Conservation (phyloP, 371 early-diverging fungal genomes). For the Actinomucor elegans region DNA sequence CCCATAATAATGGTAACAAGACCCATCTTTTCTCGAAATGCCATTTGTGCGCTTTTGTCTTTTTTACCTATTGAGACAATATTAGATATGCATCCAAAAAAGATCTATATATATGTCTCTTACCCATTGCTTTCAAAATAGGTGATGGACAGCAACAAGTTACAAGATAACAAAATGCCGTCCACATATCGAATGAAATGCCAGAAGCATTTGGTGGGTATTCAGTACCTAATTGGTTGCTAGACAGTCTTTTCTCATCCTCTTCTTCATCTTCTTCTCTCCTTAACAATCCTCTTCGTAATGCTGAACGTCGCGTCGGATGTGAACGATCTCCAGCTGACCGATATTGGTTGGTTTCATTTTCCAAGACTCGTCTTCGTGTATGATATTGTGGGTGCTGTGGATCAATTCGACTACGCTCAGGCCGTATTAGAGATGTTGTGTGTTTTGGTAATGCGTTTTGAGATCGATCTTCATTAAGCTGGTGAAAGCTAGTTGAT, state of each 20-base stretch:
- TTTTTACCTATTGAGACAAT: conserved; percentile 39
- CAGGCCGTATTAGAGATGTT: conserved; percentile 70
- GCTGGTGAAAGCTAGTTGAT: background rate
- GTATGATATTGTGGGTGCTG: conserved; percentile 60
- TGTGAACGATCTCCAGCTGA: conserved; percentile 6
- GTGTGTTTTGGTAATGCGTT: conserved; percentile 34
- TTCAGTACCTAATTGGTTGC: background rate
- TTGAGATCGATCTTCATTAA: background rate
- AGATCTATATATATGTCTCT: background rate
- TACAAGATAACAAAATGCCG: conserved; percentile 49
- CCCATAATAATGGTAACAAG: conserved; percentile 70
- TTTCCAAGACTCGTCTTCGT: conserved; percentile 19
- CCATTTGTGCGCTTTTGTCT: conserved; percentile 65
- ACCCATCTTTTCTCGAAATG: conserved; percentile 86
- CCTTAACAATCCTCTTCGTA: conserved; percentile 22
- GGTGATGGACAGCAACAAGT: conserved; percentile 59
- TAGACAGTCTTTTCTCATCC: background rate
- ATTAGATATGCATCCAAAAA: background rate
- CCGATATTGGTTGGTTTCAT: conserved; percentile 3
- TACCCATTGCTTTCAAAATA: conserved; percentile 47
- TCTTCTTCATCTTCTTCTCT: conserved; percentile 17
- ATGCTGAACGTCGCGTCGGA: conserved; percentile 17
- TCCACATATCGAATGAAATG: conserved; percentile 31
- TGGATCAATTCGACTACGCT: conserved; percentile 58
- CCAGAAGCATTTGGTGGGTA: background rate